These are phyloP conservation scores for Raddia distichophylla DNA, from an alignment of 176 grass and related monocot genomes.

Conservation along the genomic window DNA sequence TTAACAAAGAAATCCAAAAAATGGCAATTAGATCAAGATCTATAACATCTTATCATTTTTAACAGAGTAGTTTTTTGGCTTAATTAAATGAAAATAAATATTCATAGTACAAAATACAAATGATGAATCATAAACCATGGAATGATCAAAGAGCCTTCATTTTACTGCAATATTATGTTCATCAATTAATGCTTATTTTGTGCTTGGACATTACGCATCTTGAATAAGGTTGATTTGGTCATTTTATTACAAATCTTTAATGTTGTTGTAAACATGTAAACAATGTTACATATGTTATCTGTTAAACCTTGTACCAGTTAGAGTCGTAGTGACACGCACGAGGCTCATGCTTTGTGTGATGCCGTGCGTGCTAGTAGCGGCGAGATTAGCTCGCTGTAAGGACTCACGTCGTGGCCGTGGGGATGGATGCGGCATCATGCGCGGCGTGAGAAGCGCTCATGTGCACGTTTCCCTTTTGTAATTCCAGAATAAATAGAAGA, in stretches of 20 bases:
- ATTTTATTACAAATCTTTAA: neutral
- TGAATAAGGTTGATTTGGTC: neutral
- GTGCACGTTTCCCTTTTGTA: too few species aligned
- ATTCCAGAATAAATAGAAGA: too few species aligned
- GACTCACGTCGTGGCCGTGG: too few species aligned
- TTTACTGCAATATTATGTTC: neutral
- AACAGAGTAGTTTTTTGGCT: neutral
- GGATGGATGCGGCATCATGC: too few species aligned
- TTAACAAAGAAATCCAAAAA: neutral
- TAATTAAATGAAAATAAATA: neutral
- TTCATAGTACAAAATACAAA: neutral
- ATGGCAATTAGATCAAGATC: neutral
- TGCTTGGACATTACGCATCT: neutral
- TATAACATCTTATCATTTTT: neutral
- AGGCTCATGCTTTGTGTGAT: too few species aligned
- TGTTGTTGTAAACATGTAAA: neutral
- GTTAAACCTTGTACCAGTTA: too few species aligned
- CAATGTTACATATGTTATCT: neutral
- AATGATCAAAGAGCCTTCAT: neutral
- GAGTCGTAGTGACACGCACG: too few species aligned
- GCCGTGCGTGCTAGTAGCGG: too few species aligned
- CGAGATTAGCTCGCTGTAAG: too few species aligned
- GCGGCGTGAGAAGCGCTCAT: too few species aligned
- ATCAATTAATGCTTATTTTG: neutral
- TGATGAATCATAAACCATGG: neutral